Evolutionary conservation across 169 alveolate genomes (phyloP).

Genomic region (Pseudocohnilembus persalinus): DNA sequence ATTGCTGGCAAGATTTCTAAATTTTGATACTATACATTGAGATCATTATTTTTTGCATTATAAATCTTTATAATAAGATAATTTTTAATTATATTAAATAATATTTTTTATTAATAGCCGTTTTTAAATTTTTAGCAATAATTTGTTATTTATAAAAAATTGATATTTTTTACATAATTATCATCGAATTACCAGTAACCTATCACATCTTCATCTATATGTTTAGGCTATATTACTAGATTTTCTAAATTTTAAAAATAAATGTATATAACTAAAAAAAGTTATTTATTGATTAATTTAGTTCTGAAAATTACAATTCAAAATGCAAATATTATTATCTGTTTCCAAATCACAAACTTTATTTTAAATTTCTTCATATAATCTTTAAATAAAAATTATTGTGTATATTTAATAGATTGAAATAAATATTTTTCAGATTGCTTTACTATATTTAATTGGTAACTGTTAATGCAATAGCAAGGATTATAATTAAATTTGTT

Average conservation of each 20-base stretch:
- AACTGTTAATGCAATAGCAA: too few species aligned
- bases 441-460: too few species aligned
- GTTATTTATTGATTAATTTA: background rate
- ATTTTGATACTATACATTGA: background rate
- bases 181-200: background rate
- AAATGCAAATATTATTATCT: background rate
- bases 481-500: too few species aligned
- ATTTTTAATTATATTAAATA: too few species aligned
- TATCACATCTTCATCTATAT: background rate
- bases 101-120: too few species aligned
- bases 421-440: too few species aligned
- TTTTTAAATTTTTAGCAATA: too few species aligned
- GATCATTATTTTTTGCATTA: too few species aligned
- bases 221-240: background rate
- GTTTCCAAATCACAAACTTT: background rate
- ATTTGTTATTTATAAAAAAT: too few species aligned
- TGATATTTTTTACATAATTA: background rate
- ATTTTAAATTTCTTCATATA: background rate
- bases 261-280: too few species aligned
- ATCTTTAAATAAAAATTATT: too few species aligned
- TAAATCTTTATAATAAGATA: background rate
- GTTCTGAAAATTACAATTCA: background rate
- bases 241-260: background rate
- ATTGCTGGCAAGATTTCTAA: background rate
- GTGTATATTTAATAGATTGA: too few species aligned